A percentile compares a stretch with the other conserved stretches of the same genome.
phyloP scores from a whole-genome alignment of 2,329 filamentous ascomycete species.

The Beauveria varroae region DNA sequence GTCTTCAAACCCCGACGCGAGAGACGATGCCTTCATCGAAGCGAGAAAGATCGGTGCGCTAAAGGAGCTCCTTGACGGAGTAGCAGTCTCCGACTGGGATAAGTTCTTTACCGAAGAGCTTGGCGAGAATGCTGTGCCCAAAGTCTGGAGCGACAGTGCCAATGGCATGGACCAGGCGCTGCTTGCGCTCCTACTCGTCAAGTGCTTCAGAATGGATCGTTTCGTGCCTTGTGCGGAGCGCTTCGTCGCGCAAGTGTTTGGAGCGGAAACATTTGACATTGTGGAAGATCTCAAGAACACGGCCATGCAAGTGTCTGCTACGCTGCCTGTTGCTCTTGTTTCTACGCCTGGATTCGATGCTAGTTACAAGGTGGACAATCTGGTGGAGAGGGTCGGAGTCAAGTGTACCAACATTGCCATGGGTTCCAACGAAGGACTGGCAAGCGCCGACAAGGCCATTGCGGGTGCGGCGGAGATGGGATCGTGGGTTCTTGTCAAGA shows the following conservation, averaged over 20 bases:
- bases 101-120: constrained; percentile 78
- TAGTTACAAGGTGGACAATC: constrained; percentile 95
- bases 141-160: constrained; percentile 58
- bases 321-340: constrained; percentile 80
- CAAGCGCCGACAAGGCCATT: constrained; percentile 92
- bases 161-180: constrained; percentile 68
- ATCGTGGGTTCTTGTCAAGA: constrained; percentile 97
- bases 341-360: constrained; percentile 97
- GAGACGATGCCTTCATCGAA: constrained; percentile 60
- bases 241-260: constrained; percentile 85
- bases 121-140: constrained; percentile 76
- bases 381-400: constrained; percentile 76
- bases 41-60: constrained; percentile 65
- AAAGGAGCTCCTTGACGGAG: constrained; percentile 60
- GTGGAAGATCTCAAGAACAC: constrained; percentile 81
- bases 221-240: constrained; percentile 88
- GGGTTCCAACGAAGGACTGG: constrained; percentile 91
- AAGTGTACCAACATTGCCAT: constrained; percentile 96
- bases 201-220: constrained; percentile 89
- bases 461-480: constrained; percentile 85
- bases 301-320: constrained; percentile 74
- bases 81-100: constrained; percentile 63
- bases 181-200: constrained; percentile 79
- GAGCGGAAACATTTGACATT: constrained; percentile 71
- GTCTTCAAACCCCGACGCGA: constrained; percentile 57